Percentiles rank a stretch among this genome's conserved stretches.
phyloP scores from a whole-genome alignment of 2,329 filamentous ascomycete genomes.

The Pseudocercospora fuligena region DNA sequence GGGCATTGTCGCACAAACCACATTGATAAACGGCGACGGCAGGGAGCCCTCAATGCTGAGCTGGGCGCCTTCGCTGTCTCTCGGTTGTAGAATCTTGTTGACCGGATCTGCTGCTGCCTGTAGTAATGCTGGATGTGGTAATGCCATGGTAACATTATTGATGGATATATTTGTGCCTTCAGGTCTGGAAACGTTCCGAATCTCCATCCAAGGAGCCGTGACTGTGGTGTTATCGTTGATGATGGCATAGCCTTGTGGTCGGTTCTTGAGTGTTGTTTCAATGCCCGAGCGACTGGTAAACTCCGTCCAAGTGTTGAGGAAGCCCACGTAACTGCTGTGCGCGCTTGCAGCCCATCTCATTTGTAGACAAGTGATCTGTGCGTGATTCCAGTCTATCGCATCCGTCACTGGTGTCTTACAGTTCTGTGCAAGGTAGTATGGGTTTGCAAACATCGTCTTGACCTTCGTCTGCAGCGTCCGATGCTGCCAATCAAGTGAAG shows the following conservation, averaged over 20 bases:
- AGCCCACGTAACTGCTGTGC: constrained; percentile 73
- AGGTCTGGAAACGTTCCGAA: constrained; percentile 57
- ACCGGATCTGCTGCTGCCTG: constrained; percentile 63
- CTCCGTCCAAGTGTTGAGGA: constrained; percentile 40
- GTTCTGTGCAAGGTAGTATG: constrained; percentile 56
- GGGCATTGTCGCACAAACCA: constrained; percentile 72
- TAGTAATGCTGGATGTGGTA: constrained; percentile 75
- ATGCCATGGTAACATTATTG: constrained; percentile 76
- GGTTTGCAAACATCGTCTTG: constrained; percentile 66
- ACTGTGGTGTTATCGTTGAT: constrained; percentile 76
- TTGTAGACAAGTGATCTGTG: constrained; percentile 64
- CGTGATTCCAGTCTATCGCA: constrained; percentile 46
- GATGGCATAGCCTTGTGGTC: constrained; percentile 66
- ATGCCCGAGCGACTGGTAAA: neutral
- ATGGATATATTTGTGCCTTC: constrained; percentile 29
- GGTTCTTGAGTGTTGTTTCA: constrained; percentile 48
- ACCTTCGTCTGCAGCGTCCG: constrained; percentile 62
- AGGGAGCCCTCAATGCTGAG: constrained; percentile 66
- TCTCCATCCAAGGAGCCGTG: constrained; percentile 70
- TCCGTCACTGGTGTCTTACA: constrained; percentile 66
- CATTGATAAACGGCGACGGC: constrained; percentile 71
- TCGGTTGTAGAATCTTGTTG: constrained; percentile 74
- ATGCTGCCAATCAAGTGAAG: constrained; percentile 51
- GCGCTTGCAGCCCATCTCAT: constrained; percentile 71
- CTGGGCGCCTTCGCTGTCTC: constrained; percentile 40